phyloP scores from a whole-genome alignment of 805 yeast genomes.

The Sugiyamaella lignohabitans region DNA sequence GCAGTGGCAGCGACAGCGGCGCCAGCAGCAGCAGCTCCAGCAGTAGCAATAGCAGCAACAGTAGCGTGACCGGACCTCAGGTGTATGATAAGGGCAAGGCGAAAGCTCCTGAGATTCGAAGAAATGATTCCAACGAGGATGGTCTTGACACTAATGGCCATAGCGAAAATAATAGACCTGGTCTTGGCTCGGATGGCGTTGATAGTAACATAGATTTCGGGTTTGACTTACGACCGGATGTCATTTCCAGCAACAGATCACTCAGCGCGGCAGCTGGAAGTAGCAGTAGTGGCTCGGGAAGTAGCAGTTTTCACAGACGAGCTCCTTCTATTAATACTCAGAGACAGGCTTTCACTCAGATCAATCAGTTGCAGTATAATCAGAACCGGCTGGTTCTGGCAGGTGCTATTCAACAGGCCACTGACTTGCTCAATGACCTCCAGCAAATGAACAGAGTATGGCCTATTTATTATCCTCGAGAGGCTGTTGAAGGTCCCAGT shows the following conservation, averaged over 20 bases:
- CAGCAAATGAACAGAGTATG: conserved; percentile 24
- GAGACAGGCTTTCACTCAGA: conserved; percentile 44
- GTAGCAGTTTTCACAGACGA: not conserved
- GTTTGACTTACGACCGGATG: not conserved
- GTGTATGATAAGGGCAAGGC: no score
- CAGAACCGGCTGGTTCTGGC: conserved; percentile 61
- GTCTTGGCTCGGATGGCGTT: not conserved
- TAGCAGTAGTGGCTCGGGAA: no score
- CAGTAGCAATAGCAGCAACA: no score
- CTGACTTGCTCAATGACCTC: conserved; percentile 25
- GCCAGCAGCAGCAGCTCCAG: no score
- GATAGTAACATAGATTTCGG: not conserved
- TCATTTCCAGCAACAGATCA: not conserved
- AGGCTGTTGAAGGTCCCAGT: conserved; percentile 2
- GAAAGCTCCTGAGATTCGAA: no score
- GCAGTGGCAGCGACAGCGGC: no score
- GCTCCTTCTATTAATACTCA: conserved; percentile 20
- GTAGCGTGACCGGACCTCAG: no score
- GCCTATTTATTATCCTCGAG: conserved; percentile 30
- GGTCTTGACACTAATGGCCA: no score
- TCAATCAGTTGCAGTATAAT: conserved; percentile 71
- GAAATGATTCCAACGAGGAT: no score
- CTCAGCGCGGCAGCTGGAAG: no score
- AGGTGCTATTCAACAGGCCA: conserved; percentile 33
- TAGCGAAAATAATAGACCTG: no score